phyloP scores from a whole-genome alignment of 2,329 filamentous ascomycete genomes.

The Pseudogymnoascus sp. region DNA sequence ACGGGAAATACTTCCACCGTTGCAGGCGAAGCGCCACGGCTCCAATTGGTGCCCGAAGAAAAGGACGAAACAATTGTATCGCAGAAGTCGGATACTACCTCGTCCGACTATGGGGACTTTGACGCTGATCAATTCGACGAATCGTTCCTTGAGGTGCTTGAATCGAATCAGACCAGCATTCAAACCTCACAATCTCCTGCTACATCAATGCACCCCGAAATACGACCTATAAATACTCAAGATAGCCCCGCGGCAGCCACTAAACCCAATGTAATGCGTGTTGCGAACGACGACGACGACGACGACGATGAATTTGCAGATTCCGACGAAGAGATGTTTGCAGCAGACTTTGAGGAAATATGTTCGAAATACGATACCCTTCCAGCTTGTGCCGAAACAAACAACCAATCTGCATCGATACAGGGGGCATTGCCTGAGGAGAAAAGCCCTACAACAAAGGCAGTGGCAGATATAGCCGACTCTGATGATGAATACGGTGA shows the following conservation, averaged over 20 bases:
- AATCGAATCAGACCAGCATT: constrained; percentile 32
- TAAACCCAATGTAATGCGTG: not conserved
- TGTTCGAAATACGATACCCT: constrained; percentile 45
- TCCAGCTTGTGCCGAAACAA: constrained; percentile 17
- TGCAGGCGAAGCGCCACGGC: not conserved
- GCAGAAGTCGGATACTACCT: constrained; percentile 11
- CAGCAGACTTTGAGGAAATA: constrained; percentile 49
- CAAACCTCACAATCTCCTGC: constrained; percentile 9
- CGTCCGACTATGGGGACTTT: constrained; percentile 32
- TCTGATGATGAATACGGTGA: constrained; percentile 69
- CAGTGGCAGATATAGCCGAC: constrained; percentile 34
- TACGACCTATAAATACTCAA: not conserved
- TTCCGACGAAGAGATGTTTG: constrained; percentile 53
- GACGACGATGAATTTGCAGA: constrained; percentile 56
- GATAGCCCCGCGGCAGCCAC: not conserved
- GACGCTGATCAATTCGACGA: constrained; percentile 44
- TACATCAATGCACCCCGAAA: not conserved
- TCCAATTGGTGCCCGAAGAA: constrained; percentile 8
- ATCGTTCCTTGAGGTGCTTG: constrained; percentile 43
- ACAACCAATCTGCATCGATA: constrained; percentile 9
- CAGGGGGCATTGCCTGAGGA: constrained; percentile 15
- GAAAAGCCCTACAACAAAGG: constrained; percentile 23
- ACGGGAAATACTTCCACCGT: constrained; percentile 43
- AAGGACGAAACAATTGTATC: not conserved
- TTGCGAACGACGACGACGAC: not conserved